Base-by-base conservation (phyloP, 1,284 basidiomycete genomes). In the Cryptococcus sp. region DNA sequence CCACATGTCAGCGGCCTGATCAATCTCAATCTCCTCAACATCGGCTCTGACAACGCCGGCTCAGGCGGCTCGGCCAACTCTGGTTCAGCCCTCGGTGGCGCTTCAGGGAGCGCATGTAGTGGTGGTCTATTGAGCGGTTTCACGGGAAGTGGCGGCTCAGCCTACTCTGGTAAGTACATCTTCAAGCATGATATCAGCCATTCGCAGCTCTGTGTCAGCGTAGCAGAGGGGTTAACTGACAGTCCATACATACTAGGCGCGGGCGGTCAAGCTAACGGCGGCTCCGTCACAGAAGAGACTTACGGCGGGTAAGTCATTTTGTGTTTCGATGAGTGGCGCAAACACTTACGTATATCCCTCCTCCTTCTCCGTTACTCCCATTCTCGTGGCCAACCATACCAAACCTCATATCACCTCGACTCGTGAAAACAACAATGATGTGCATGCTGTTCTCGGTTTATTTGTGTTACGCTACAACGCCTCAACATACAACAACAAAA, bases 21-120 rank as follows among this genome's bases (percentile, higher is more conserved):
- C 44, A 68, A 69, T 52, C 67, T 71, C 37, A 60, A 73, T 53
- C 57, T 66, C 29, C 63, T 73, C 34, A 73, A 73, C 57, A 55
- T 70, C 49, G 64, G 59, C 23, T 67, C 66, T 2, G 61, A 60
- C 47, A 73, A 73, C 44, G 68, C 69, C 16, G 71, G 71, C 3
- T 49, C 59, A 25, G 71, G 68, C n/a, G 71, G 71, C 20, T 45
- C 46, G 17, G 68, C 68, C 50, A 64, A 61, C 48, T 71, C 69
- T 44, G 71, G 71, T 15, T 59, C 48, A 16, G 66, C 70, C 3
- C 26, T 66, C 26, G 70, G 65, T 37, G 70, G 70, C 5, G 19
- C 39, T 4, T 55, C 58, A 16, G 39, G 19, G 19, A 47, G 34
- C 8, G 57, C 52, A 10, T 58, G 48, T 44, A 22, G 49, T 3